A percentile compares a stretch with the other conserved stretches of the same genome.
phyloP scores from a whole-genome alignment of 768 basidiomycete species.

The Rhizopogon sp. region DNA sequence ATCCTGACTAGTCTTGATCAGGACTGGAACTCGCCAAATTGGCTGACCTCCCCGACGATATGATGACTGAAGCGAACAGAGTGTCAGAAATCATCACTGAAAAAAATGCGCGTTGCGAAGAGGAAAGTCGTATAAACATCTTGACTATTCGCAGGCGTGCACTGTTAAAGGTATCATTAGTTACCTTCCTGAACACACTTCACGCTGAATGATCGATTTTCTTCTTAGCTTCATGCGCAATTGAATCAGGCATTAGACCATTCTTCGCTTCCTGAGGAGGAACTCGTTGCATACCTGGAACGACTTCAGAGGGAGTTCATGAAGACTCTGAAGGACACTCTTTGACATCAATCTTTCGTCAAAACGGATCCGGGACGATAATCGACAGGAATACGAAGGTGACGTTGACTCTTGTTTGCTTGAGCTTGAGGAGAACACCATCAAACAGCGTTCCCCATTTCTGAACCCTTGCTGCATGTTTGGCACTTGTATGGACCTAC shows the following conservation, averaged over 20 bases:
- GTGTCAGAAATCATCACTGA: constrained; percentile 57
- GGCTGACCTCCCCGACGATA: constrained; percentile 76
- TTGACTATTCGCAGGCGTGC: constrained; percentile 61
- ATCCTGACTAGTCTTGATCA: constrained; percentile 22
- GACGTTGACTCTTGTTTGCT: not conserved
- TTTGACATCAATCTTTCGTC: constrained; percentile 10
- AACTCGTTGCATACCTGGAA: constrained; percentile 59
- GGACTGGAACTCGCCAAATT: constrained; percentile 87
- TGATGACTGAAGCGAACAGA: constrained; percentile 57
- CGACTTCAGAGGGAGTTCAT: constrained; percentile 70
- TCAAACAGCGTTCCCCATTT: not conserved
- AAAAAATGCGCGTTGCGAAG: constrained; percentile 51
- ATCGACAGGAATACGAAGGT: not conserved
- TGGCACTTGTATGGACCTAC: not conserved
- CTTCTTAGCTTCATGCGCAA: constrained; percentile 62
- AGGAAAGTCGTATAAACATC: constrained; percentile 57
- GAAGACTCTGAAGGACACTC: constrained; percentile 40
- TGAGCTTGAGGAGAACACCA: no score
- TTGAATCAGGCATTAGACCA: constrained; percentile 69
- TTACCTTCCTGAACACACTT: not conserved
- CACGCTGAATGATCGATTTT: not conserved
- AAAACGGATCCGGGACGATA: not conserved
- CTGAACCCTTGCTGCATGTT: not conserved
- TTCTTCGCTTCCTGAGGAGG: constrained; percentile 69
- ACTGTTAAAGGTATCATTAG: constrained; percentile 52